phyloP scores from a whole-genome alignment of 2,329 filamentous ascomycete genomes.

The Aspergillus fumigatiaffinis region DNA sequence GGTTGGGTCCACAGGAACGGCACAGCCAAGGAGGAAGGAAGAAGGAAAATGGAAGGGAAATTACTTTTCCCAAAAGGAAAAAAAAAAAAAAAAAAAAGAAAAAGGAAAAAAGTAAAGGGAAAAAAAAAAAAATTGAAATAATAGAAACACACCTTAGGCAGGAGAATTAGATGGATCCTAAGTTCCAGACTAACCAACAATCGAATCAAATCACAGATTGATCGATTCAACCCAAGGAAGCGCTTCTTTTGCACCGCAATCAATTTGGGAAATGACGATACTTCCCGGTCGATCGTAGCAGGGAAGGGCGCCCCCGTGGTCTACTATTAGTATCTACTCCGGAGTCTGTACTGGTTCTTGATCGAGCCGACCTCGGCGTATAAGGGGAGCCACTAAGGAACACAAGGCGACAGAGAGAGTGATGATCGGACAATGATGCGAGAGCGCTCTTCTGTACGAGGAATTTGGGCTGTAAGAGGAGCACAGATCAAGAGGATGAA shows the following conservation, averaged over 20 bases:
- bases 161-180: neutral
- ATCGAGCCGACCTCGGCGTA: neutral
- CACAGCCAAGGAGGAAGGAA: neutral
- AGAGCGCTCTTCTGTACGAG: neutral
- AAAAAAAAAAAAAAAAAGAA: neutral
- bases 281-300: slow-evolving; percentile 13
- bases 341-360: neutral
- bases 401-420: neutral
- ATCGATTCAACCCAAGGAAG: neutral
- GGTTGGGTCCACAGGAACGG: slow-evolving; percentile 8
- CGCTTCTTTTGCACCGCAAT: slow-evolving; percentile 2
- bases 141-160: neutral
- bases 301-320: slow-evolving; percentile 6
- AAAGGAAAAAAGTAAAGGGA: no score
- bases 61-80: neutral
- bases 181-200: neutral
- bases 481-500: neutral
- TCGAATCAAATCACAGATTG: neutral
- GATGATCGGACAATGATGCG: neutral
- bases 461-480: no score
- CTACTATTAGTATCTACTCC: neutral
- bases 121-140: neutral
- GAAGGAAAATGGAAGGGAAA: neutral
- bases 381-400: neutral
- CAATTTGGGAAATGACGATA: slow-evolving; percentile 1